Evolutionary conservation across 2,329 filamentous ascomycete genomes (phyloP), one percentile per base, ranked within the genome.

Genomic region (Aspergillus awamori): DNA sequence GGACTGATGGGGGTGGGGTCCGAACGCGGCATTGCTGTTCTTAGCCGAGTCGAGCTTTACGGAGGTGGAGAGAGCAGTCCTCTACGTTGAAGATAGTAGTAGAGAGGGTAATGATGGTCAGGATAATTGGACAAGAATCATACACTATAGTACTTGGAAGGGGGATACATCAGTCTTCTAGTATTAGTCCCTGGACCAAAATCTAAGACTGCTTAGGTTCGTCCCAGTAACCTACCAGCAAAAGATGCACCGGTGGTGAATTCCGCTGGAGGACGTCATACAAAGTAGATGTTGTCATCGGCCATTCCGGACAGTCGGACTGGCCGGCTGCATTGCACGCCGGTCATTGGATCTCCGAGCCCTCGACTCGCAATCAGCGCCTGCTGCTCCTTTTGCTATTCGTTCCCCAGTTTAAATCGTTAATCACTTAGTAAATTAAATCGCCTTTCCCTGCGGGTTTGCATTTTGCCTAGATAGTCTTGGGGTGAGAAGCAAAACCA

Each of bases 331-430:
- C 52, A 41, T 54, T 24, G 52, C 33, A 26, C 20, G 24, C 36
- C 39, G 26, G 53, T 56, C 38, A 56, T 43, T 56, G 53, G 53
- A 43, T 54, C 51, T 33, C 33, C 33, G 51, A 30, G 36, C 28
- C 24, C 38, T 22, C n/a, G n/a, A 45, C 22, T 39, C 39, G 41
- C 39, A 59, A 26, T 43, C 53, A 55, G 53, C 22, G 38, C 15
- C 28, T 17, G 28, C 11, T 36, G 22, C 47, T 24, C 24, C 2
- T n/a, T n/a, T 17, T 8, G 41, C 20, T 13, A 30, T 51, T 30
- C 24, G 45, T 30, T 11, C 28, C 24, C 45, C 26, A 15, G 24
- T 26, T 28, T 48, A 11, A 48, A n/a, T 13, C 20, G 20, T 20
- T 6, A 15, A 11, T 28, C 2, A 15, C 4, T 10, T 30, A 11